Percentiles rank a stretch among this genome's conserved stretches.
Conservation (phyloP, 148 eudicot species). For the Silene latifolia region DNA sequence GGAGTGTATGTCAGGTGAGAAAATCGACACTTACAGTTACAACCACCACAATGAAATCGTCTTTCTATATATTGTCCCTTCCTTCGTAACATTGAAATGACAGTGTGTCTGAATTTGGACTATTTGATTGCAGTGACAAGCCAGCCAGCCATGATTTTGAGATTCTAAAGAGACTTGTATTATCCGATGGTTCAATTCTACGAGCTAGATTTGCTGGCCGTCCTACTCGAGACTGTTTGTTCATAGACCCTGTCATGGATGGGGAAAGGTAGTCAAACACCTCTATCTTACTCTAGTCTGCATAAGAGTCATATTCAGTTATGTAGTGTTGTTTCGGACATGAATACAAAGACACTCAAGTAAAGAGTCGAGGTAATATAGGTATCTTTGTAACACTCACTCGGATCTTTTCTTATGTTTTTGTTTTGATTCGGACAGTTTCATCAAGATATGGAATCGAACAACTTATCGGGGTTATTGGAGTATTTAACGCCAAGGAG, state of each 20-base stretch:
- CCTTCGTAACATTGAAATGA: background rate
- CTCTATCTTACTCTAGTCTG: background rate
- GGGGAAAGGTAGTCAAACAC: slow-evolving; percentile 43
- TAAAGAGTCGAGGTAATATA: no score
- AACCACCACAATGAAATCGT: background rate
- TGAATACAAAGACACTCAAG: no score
- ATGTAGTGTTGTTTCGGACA: no score
- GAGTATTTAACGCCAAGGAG: slow-evolving; percentile 49
- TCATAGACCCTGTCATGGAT: slow-evolving; percentile 56
- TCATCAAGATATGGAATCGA: slow-evolving; percentile 43
- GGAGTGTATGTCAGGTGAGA: slow-evolving; percentile 56
- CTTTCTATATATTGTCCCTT: background rate
- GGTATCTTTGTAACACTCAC: no score
- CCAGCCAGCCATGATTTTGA: slow-evolving; percentile 55
- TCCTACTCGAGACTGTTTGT: slow-evolving; percentile 59
- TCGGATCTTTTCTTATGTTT: background rate
- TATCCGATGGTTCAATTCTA: slow-evolving; percentile 58
- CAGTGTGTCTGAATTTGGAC: background rate
- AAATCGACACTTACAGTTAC: background rate
- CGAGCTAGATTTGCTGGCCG: slow-evolving; percentile 56
- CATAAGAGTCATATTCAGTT: no score
- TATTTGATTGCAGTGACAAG: slow-evolving; percentile 39
- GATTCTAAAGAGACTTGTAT: slow-evolving; percentile 46
- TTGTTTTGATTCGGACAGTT: slow-evolving; percentile 17
- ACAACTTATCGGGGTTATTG: slow-evolving; percentile 38